phyloP scores from a whole-genome alignment of 306 rosid genomes.

The Urtica urens region DNA sequence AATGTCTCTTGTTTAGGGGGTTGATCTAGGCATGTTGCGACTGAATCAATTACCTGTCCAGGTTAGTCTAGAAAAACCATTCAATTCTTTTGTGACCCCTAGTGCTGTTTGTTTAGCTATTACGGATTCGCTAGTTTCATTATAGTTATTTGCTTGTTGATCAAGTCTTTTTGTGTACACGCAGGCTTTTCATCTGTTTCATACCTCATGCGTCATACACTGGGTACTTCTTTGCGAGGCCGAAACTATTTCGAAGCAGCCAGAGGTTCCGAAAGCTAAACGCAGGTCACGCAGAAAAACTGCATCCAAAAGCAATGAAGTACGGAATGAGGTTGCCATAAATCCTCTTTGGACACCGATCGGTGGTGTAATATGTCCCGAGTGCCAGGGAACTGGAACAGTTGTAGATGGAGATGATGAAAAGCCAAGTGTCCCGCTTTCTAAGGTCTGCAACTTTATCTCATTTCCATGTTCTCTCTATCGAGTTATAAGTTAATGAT shows the following conservation, averaged over 20 bases:
- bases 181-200: conserved; percentile 86
- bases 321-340: conserved; percentile 27
- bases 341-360: conserved; percentile 19
- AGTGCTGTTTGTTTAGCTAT: too few relatives aligned
- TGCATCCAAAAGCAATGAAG: conserved; percentile 24
- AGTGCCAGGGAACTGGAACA: conserved; percentile 79
- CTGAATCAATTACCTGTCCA: too few relatives aligned
- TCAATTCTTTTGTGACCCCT: too few relatives aligned
- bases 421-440: conserved; percentile 31
- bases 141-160: conserved; percentile 1
- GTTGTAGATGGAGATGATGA: conserved; percentile 43
- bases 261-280: conserved; percentile 30
- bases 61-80: too few relatives aligned
- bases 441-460: conserved; percentile 46
- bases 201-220: conserved; percentile 69
- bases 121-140: background rate
- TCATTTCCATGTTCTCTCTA: background rate
- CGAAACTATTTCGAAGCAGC: conserved; percentile 38
- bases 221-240: conserved; percentile 75
- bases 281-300: conserved; percentile 41
- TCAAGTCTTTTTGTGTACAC: conserved; percentile 4
- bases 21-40: too few relatives aligned
- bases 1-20: too few relatives aligned
- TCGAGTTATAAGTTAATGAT: background rate
- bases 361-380: conserved; percentile 66